These are phyloP conservation scores for Vicia faba DNA, from an alignment of 306 rosid species.

Conservation along the genomic window DNA sequence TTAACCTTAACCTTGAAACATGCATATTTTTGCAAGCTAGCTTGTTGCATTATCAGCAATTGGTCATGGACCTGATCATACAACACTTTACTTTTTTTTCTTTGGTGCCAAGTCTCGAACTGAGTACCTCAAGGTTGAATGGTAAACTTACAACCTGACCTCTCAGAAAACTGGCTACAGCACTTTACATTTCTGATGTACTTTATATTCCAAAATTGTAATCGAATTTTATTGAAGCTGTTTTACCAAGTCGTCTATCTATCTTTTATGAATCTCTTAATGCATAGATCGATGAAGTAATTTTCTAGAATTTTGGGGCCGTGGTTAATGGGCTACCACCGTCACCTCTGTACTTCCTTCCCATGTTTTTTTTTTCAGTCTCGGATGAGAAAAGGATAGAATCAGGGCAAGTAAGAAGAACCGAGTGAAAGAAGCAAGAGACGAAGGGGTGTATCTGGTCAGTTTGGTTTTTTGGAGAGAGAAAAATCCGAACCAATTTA, in stretches of 20 bases:
- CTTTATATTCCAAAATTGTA: background rate
- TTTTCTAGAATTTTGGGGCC: background rate
- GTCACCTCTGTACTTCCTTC: background rate
- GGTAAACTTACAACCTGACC: too few species aligned
- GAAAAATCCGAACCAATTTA: background rate
- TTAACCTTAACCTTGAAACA: constrained; percentile 14
- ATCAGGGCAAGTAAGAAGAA: background rate
- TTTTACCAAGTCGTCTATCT: too few species aligned
- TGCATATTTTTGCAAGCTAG: constrained; percentile 13
- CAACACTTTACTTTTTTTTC: background rate
- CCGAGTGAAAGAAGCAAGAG: background rate
- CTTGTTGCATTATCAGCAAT: constrained; percentile 4
- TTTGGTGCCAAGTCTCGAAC: too few species aligned
- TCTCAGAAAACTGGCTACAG: too few species aligned
- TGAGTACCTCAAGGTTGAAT: too few species aligned
- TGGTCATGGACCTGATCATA: background rate
- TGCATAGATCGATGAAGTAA: background rate
- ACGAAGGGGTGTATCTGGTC: too few species aligned
- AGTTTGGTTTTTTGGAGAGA: background rate
- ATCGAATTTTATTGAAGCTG: background rate
- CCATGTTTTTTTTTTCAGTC: background rate
- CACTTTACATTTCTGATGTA: too few species aligned
- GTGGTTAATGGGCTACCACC: background rate
- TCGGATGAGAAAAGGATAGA: background rate
- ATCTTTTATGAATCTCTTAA: background rate